Evolutionary conservation across 371 early-diverging fungal genomes (phyloP), one percentile per base, ranked within the genome.

Genomic region (Mucor racemosus): DNA sequence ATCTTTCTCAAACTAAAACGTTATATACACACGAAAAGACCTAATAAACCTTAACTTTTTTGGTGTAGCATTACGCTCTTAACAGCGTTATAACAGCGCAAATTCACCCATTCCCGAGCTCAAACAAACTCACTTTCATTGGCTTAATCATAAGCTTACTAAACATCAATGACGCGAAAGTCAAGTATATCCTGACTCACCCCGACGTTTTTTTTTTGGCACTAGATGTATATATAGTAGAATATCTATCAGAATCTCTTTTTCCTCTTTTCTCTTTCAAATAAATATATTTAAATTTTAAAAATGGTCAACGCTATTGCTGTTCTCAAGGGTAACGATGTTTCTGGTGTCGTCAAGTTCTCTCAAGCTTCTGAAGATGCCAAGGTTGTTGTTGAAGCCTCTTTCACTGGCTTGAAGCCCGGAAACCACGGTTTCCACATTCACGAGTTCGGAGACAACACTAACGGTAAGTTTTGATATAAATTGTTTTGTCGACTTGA

Each of bases 401-500:
- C 81, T 58, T 66, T 96, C 72, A 69, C 80, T 56, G 92, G 92
- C 56, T 85, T 96, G 68, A 78, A 77, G 21, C 84, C 91, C 34
- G 95, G 95, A 69, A 82, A 88, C 69, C 95, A 95, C 84, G 96
- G 96, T 60, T 95, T 96, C 94, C 96, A 96, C 79, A 81, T 96
- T 65, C 96, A 96, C 79, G 86, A 84, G 74, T 90, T 87, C 65
- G 92, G 92, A 69, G 94, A 93, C 79, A 91, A 91, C 84, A 92
- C 92, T 79, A 91, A 91, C 76, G 94, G 84, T 80, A 76, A 72
- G 42, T 36, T n/a, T 9, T 7, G 42, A 10, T 39, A 26, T 59
- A 2, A 1, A 44, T 8, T 40, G 1, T 40, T 40, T 40, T 40
- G n/a, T 44, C 17, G 44, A 44, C 44, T 14, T 44, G 17, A 14